Evolutionary conservation across 1,284 basidiomycete species (phyloP).

Genomic region (Coniophora puteana): DNA sequence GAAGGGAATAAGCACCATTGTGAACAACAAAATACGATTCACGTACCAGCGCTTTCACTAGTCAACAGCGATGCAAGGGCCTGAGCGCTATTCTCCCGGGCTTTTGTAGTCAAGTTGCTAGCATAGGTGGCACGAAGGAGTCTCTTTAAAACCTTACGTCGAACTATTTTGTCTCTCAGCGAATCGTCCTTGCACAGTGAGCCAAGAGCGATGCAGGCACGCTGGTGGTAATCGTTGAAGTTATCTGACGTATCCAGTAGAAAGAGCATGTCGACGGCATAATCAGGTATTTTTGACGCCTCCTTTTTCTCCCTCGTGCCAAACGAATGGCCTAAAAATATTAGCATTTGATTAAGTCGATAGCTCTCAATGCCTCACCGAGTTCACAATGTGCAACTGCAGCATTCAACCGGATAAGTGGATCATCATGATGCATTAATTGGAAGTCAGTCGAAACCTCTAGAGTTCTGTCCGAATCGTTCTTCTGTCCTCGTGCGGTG

Average conservation of each 20-base stretch:
- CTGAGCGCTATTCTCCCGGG: no score
- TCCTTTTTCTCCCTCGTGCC: slow-evolving; percentile 8
- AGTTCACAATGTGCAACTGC: slow-evolving; percentile 25
- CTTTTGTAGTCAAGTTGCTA: no score
- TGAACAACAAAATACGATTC: no score
- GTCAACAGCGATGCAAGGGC: no score
- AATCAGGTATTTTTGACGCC: slow-evolving; percentile 10
- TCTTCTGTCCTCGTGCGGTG: neutral
- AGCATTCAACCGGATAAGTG: slow-evolving; percentile 18
- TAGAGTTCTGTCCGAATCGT: slow-evolving; percentile 1
- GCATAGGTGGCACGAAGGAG: no score
- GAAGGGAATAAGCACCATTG: no score
- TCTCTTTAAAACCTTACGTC: no score
- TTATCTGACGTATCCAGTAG: no score
- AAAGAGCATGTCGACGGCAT: slow-evolving; percentile 17
- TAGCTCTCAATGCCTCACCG: no score
- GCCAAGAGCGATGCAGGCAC: slow-evolving; percentile 24
- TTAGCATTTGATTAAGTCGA: no score
- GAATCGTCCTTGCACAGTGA: slow-evolving; percentile 23
- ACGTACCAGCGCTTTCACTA: no score
- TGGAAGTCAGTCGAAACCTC: slow-evolving; percentile 9
- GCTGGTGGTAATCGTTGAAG: slow-evolving; percentile 8
- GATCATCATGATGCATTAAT: slow-evolving; percentile 13
- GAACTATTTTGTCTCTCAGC: slow-evolving; percentile 12
- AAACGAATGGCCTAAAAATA: no score